phyloP scores from a whole-genome alignment of 805 yeast genomes.

The Yamadazyma tumulicola region DNA sequence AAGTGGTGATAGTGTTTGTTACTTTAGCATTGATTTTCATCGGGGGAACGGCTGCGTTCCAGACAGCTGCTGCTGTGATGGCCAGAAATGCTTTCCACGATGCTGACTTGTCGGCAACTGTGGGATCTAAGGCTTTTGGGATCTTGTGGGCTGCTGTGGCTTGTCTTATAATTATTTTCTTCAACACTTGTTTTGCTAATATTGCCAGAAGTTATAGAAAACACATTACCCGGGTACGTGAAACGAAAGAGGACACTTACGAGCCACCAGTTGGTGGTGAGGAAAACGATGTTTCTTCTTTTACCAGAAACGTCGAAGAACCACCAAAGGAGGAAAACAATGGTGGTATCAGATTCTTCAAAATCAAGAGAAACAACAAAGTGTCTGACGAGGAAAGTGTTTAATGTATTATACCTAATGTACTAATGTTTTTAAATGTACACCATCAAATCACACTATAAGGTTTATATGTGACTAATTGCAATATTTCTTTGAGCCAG shows the following conservation, averaged over 20 bases:
- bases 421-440: no score
- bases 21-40: conserved; percentile 50
- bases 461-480: no score
- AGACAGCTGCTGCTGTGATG: conserved; percentile 76
- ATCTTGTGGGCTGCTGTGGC: conserved; percentile 70
- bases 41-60: conserved; percentile 62
- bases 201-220: conserved; percentile 48
- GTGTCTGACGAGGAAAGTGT: conserved; percentile 43
- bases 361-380: conserved; percentile 56
- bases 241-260: conserved; percentile 21
- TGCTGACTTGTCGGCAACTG: conserved; percentile 39
- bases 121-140: conserved; percentile 61
- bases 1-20: conserved; percentile 50
- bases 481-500: no score
- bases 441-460: no score
- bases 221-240: conserved; percentile 42
- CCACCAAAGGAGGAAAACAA: conserved; percentile 31
- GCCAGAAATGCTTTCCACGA: conserved; percentile 65
- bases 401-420: conserved; percentile 16
- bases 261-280: conserved; percentile 24
- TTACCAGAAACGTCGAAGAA: conserved; percentile 34
- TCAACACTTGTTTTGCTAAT: conserved; percentile 50
- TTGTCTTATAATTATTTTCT: conserved; percentile 45
- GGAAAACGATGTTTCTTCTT: conserved; percentile 38
- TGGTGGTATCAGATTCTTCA: conserved; percentile 73